Percentiles rank a stretch among this genome's conserved stretches.
These are phyloP conservation scores for Fraxinus xanthoxyloides DNA, from an alignment of 305 asterid species.

Conservation along the genomic window DNA sequence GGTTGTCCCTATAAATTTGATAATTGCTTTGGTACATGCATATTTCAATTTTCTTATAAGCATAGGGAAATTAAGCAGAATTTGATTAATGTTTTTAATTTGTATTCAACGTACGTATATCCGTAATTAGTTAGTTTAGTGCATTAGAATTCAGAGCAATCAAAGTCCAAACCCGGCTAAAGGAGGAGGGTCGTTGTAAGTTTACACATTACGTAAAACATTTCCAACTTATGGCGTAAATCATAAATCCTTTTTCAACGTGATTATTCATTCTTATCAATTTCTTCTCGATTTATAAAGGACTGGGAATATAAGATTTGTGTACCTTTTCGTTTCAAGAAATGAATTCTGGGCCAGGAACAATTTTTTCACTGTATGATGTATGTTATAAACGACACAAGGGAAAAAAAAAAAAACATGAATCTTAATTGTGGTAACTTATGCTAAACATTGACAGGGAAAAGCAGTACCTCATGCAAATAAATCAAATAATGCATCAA, in stretches of 20 bases:
- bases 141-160: neutral
- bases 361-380: neutral
- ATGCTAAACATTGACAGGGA: constrained; percentile 37
- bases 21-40: neutral
- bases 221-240: neutral
- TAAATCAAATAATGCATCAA: constrained; percentile 30
- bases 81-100: neutral
- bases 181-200: neutral
- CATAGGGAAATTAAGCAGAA: neutral
- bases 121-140: neutral
- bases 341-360: neutral
- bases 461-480: constrained; percentile 28
- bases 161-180: neutral
- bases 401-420: no score
- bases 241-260: neutral
- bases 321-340: neutral
- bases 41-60: neutral
- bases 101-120: neutral
- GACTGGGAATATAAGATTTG: neutral
- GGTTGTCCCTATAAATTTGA: neutral
- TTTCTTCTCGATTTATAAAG: neutral
- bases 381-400: neutral
- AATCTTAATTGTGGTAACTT: neutral
- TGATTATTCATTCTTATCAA: neutral
- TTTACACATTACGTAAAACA: neutral